These are phyloP conservation scores for Amauroascus verrucosus DNA, from an alignment of 2,329 filamentous ascomycete genomes.

Conservation along the genomic window DNA sequence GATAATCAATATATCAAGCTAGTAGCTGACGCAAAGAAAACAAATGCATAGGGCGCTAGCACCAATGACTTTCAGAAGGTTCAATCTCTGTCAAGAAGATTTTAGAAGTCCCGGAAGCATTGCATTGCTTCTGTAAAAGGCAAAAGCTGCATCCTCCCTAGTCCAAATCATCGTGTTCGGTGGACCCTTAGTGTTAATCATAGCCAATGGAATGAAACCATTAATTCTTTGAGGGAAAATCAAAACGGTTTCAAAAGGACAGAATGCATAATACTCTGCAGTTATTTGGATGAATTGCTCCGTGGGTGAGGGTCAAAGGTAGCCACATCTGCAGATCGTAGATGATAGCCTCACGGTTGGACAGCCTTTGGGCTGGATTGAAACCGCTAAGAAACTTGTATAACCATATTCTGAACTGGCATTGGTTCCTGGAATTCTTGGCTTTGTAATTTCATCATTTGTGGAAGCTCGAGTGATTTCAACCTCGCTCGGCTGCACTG, in stretches of 20 bases:
- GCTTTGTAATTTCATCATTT: neutral
- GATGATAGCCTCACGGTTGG: neutral
- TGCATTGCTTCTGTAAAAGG: neutral
- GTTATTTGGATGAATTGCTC: neutral
- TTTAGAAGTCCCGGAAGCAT: neutral
- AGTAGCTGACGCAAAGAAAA: neutral
- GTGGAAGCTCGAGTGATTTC: neutral
- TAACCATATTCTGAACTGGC: neutral
- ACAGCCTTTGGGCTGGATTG: neutral
- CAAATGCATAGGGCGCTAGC: neutral
- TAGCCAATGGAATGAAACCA: neutral
- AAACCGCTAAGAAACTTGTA: neutral
- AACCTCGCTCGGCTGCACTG: neutral
- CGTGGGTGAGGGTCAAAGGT: neutral
- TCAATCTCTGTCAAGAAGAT: neutral
- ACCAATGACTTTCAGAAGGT: neutral
- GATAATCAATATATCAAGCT: neutral
- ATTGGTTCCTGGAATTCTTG: neutral
- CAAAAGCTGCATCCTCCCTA: neutral
- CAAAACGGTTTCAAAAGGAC: neutral
- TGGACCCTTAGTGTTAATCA: neutral
- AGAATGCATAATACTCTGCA: neutral
- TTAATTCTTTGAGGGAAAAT: neutral
- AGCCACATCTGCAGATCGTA: constrained; percentile 5
- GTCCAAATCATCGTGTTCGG: neutral